Evolutionary conservation across 192 early-diverging fungal genomes (phyloP).

Genomic region (Thoreauomyces humboldtii): DNA sequence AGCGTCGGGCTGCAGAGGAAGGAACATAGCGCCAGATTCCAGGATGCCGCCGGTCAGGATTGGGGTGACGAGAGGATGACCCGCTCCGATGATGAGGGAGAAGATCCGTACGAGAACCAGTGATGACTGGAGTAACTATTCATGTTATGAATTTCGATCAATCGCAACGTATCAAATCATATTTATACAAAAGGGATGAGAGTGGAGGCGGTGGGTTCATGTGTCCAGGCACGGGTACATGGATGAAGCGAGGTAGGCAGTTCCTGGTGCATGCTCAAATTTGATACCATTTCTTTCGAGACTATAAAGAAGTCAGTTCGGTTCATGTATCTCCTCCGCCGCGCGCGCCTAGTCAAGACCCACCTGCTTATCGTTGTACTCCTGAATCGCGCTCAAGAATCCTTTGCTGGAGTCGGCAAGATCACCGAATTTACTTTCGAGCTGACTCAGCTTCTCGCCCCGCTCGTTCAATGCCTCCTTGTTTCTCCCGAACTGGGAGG

Average conservation of each 20-base stretch:
- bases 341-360: neutral
- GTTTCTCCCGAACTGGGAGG: neutral
- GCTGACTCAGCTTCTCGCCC: slow-evolving; percentile 55
- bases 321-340: no score
- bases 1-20: slow-evolving; percentile 16
- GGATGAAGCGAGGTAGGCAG: no score
- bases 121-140: neutral
- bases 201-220: no score
- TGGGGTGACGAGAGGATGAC: slow-evolving; percentile 13
- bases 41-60: slow-evolving; percentile 25
- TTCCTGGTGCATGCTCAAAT: no score
- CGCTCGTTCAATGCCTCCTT: slow-evolving; percentile 58
- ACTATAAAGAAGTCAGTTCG: no score
- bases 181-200: no score
- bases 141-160: no score
- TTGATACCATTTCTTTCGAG: no score
- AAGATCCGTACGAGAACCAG: slow-evolving; percentile 23
- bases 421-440: slow-evolving; percentile 59
- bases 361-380: slow-evolving; percentile 62
- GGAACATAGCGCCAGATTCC: slow-evolving; percentile 19
- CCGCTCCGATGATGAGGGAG: slow-evolving; percentile 24
- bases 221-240: no score
- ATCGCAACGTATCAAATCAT: no score
- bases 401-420: slow-evolving; percentile 48
- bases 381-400: slow-evolving; percentile 57